phyloP scores from a whole-genome alignment of 2,329 filamentous ascomycete species.

The Aspergillus candidus region DNA sequence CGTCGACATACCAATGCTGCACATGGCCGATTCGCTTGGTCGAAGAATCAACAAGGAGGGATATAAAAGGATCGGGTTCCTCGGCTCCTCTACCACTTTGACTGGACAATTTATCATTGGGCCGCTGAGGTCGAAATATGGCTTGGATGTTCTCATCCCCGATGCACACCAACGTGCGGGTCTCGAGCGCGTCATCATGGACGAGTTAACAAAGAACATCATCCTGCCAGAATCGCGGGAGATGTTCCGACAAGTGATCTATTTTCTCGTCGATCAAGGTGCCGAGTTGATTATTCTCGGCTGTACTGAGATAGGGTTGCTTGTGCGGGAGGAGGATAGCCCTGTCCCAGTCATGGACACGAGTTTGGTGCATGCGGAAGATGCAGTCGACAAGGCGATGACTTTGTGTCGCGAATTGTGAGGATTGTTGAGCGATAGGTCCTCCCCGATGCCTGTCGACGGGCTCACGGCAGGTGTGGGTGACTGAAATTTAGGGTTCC shows the following conservation, averaged over 20 bases:
- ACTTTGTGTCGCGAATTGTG: too few species aligned
- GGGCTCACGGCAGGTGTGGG: too few species aligned
- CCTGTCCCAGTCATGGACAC: constrained; percentile 4
- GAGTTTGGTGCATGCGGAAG: background rate
- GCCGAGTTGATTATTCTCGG: constrained; percentile 5
- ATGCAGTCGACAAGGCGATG: background rate
- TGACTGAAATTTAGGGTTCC: too few species aligned
- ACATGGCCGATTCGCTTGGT: background rate
- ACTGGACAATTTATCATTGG: background rate
- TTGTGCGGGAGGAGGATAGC: constrained; percentile 1
- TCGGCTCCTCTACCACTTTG: background rate
- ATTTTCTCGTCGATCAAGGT: background rate
- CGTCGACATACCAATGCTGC: background rate
- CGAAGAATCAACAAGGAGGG: background rate
- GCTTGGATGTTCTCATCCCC: background rate
- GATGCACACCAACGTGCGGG: background rate
- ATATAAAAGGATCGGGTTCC: background rate
- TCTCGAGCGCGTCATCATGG: background rate
- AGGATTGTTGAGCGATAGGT: too few species aligned
- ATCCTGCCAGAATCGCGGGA: constrained; percentile 13
- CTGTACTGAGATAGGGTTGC: constrained; percentile 6
- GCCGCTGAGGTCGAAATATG: background rate
- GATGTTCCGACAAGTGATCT: constrained; percentile 14
- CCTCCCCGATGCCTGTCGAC: too few species aligned
- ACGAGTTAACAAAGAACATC: background rate